Evolutionary conservation across 2,329 filamentous ascomycete genomes (phyloP).

Genomic region (Aspergillus ustus): DNA sequence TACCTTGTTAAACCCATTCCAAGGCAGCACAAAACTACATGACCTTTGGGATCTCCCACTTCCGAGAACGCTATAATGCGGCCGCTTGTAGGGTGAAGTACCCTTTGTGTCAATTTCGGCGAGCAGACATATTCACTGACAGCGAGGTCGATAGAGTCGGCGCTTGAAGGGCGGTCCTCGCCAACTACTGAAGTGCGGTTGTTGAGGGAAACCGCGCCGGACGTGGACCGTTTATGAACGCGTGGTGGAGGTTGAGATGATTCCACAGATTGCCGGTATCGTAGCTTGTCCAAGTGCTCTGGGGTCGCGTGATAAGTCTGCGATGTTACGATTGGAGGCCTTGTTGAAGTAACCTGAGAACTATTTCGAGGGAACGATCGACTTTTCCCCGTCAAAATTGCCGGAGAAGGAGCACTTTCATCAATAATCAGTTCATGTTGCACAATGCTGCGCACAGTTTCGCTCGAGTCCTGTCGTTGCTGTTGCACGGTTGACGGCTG

Average conservation of each 20-base stretch:
- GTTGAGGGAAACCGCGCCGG: conserved; percentile 40
- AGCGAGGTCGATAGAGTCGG: conserved; percentile 86
- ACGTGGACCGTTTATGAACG: conserved; percentile 45
- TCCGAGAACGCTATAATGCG: conserved; percentile 94
- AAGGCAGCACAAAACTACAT: conserved; percentile 93
- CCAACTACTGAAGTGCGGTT: conserved; percentile 55
- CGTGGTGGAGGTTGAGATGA: conserved; percentile 29
- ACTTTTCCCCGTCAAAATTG: conserved; percentile 65
- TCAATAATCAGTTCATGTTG: conserved; percentile 38
- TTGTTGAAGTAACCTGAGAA: conserved; percentile 34
- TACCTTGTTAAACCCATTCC: conserved; percentile 97
- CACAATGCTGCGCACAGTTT: conserved; percentile 1
- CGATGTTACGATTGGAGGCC: conserved; percentile 33
- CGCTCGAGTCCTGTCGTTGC: conserved; percentile 15
- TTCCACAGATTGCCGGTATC: conserved; percentile 35
- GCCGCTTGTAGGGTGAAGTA: conserved; percentile 82
- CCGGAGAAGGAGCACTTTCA: conserved; percentile 72
- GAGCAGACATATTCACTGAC: conserved; percentile 85
- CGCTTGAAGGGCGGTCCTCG: conserved; percentile 73
- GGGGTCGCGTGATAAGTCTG: no score
- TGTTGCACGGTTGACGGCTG: conserved; percentile 20
- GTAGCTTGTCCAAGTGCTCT: conserved; percentile 34
- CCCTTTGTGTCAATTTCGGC: conserved; percentile 83
- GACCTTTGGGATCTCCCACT: conserved; percentile 89
- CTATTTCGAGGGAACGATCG: conserved; percentile 36